A percentile compares a stretch with the other conserved stretches of the same genome.
Evolutionary conservation across 116 monocot species (phyloP).

Genomic region (Zostera marina): DNA sequence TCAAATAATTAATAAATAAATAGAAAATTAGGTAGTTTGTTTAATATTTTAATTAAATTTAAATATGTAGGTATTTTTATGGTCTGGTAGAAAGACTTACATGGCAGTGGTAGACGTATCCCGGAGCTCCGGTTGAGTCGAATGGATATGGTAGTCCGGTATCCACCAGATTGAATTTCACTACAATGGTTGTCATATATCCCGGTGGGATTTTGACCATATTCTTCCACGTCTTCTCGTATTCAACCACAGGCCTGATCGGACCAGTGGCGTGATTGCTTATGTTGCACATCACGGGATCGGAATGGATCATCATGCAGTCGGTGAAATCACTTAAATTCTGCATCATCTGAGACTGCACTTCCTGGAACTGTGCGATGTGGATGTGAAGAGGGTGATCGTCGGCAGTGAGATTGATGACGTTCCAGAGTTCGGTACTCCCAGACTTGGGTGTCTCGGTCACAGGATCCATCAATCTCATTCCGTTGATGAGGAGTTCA

Average conservation of each 20-base stretch:
- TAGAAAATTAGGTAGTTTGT: not conserved
- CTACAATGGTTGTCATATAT: constrained; percentile 6
- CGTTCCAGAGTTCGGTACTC: constrained; percentile 24
- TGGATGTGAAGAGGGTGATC: constrained; percentile 13
- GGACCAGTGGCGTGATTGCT: not conserved
- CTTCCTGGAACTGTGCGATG: constrained; percentile 8
- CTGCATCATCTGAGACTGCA: constrained; percentile 3
- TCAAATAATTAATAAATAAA: not conserved
- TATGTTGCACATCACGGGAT: not conserved
- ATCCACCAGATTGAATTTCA: constrained; percentile 10
- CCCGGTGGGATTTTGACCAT: constrained; percentile 7
- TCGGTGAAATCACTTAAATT: not conserved
- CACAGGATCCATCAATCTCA: constrained; percentile 15
- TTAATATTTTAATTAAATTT: not conserved
- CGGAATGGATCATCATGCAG: constrained; percentile 1
- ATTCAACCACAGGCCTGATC: not conserved
- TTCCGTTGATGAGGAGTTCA: constrained; percentile 20
- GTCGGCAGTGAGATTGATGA: constrained; percentile 22
- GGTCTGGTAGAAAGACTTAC: not conserved
- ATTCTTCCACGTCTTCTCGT: constrained; percentile 15
- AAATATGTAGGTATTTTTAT: not conserved
- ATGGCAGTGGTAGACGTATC: constrained; percentile 9
- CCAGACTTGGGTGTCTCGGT: constrained; percentile 26
- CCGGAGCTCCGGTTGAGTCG: constrained; percentile 1
- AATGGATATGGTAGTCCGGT: constrained; percentile 5